phyloP scores from a whole-genome alignment of 805 yeast genomes.

The Metschnikowia similis region DNA sequence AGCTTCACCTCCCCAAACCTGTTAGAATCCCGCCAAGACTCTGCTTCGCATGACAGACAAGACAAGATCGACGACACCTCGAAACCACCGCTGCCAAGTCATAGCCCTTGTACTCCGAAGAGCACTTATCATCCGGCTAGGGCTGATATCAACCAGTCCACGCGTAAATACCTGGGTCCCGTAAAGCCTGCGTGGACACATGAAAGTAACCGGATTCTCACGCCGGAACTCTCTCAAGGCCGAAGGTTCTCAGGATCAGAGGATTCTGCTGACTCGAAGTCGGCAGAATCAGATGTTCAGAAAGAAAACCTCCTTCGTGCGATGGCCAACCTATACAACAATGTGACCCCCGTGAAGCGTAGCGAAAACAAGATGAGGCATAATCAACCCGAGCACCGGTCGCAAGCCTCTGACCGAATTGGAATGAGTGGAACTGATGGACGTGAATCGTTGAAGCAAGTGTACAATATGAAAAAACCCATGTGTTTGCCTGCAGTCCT shows the following conservation, averaged over 20 bases:
- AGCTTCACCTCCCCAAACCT: slow-evolving; percentile 1
- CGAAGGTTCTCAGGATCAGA: background rate
- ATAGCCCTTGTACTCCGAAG: background rate
- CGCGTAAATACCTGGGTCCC: slow-evolving; percentile 18
- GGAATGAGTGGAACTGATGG: slow-evolving; percentile 10
- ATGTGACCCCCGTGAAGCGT: slow-evolving; percentile 11
- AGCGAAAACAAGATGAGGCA: background rate
- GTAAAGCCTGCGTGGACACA: slow-evolving; percentile 7
- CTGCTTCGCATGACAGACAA: background rate
- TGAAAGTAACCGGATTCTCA: slow-evolving; percentile 4
- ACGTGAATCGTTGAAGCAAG: slow-evolving; percentile 25
- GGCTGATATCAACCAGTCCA: slow-evolving; percentile 14
- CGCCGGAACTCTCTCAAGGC: slow-evolving; percentile 1
- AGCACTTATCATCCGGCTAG: slow-evolving; percentile 14
- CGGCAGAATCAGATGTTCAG: background rate
- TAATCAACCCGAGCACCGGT: background rate
- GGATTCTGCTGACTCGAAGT: background rate
- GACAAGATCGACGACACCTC: background rate
- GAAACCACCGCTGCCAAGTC: background rate
- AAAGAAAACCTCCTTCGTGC: slow-evolving; percentile 18
- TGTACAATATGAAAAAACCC: slow-evolving; percentile 45
- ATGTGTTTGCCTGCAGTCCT: slow-evolving; percentile 51
- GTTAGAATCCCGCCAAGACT: background rate
- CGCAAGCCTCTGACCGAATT: slow-evolving; percentile 1
- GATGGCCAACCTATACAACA: slow-evolving; percentile 14